A percentile compares a stretch with the other conserved stretches of the same genome.
These are phyloP conservation scores for Pleurotus djamor DNA, from an alignment of 768 basidiomycete genomes.

Conservation along the genomic window DNA sequence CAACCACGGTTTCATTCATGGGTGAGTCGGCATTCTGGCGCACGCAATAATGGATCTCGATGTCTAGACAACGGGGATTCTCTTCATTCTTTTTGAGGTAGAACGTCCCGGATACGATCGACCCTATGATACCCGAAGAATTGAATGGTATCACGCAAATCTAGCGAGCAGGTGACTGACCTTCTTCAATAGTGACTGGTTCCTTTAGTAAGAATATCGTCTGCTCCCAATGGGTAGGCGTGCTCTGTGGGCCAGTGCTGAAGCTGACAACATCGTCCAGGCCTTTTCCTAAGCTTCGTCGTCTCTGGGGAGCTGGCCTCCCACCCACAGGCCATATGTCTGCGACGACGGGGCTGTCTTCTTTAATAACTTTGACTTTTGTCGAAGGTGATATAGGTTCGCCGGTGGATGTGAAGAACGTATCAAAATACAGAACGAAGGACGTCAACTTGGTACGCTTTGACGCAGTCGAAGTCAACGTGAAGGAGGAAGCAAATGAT, in stretches of 20 bases:
- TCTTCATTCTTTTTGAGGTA: conserved; percentile 73
- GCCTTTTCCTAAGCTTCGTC: conserved; percentile 50
- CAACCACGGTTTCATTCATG: conserved; percentile 50
- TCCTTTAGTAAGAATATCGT: conserved; percentile 84
- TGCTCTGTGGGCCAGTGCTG: conserved; percentile 86
- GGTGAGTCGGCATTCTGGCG: conserved; percentile 33
- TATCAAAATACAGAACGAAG: conserved; percentile 93
- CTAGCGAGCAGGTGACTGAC: conserved; percentile 33
- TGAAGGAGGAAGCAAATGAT: conserved; percentile 78
- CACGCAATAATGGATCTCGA: conserved; percentile 83
- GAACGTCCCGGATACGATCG: conserved; percentile 77
- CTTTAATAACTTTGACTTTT: conserved; percentile 53
- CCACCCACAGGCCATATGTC: conserved; percentile 82
- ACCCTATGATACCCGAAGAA: conserved; percentile 42
- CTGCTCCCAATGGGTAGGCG: conserved; percentile 97
- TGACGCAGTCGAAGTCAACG: conserved; percentile 59
- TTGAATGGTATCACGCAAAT: neutral
- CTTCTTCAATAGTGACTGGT: conserved; percentile 74
- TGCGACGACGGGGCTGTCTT: conserved; percentile 62
- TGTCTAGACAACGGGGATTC: conserved; percentile 87
- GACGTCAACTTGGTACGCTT: conserved; percentile 68
- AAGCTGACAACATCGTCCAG: conserved; percentile 66
- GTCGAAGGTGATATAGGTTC: conserved; percentile 49
- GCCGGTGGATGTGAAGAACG: conserved; percentile 75
- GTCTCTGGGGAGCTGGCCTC: conserved; percentile 54